Evolutionary conservation across 257 asterid genomes (phyloP).

Genomic region (Hygrophila difformis): DNA sequence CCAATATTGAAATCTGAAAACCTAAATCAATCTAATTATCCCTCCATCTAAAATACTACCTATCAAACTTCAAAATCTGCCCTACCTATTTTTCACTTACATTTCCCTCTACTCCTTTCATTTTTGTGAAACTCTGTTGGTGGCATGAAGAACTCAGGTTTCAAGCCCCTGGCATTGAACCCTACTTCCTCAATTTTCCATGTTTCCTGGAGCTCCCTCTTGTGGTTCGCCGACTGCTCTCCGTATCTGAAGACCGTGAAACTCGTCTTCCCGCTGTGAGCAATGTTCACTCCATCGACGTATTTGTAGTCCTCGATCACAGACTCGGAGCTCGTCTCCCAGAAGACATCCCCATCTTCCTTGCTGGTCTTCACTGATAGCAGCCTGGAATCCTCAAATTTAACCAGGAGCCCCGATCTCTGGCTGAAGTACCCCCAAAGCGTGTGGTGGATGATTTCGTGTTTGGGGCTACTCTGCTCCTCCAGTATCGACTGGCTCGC

Average conservation of each 20-base stretch:
- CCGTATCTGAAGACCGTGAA: constrained; percentile 83
- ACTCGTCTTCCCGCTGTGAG: constrained; percentile 69
- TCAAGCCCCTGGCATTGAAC: constrained; percentile 61
- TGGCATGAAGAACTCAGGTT: constrained; percentile 67
- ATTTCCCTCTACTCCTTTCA: background rate
- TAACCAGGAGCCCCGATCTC: constrained; percentile 78
- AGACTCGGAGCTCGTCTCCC: constrained; percentile 93
- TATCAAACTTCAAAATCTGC: too few species aligned
- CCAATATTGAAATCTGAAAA: too few species aligned
- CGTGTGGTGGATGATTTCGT: constrained; percentile 84
- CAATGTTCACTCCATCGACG: constrained; percentile 77
- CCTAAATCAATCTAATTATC: too few species aligned
- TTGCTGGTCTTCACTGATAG: constrained; percentile 68
- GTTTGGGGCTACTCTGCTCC: constrained; percentile 58
- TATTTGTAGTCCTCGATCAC: constrained; percentile 71
- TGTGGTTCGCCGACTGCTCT: constrained; percentile 80
- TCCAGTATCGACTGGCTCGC: constrained; percentile 66
- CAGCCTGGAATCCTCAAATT: constrained; percentile 77
- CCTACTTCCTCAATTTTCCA: constrained; percentile 90
- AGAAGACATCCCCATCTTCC: constrained; percentile 75
- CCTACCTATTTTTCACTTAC: too few species aligned
- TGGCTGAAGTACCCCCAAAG: constrained; percentile 96
- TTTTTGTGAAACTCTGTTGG: constrained; percentile 39
- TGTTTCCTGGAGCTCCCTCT: constrained; percentile 65
- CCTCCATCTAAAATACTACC: too few species aligned